Evolutionary conservation across 805 yeast species (phyloP), one percentile per base, ranked within the genome.

Genomic region (Pichia eremophila): DNA sequence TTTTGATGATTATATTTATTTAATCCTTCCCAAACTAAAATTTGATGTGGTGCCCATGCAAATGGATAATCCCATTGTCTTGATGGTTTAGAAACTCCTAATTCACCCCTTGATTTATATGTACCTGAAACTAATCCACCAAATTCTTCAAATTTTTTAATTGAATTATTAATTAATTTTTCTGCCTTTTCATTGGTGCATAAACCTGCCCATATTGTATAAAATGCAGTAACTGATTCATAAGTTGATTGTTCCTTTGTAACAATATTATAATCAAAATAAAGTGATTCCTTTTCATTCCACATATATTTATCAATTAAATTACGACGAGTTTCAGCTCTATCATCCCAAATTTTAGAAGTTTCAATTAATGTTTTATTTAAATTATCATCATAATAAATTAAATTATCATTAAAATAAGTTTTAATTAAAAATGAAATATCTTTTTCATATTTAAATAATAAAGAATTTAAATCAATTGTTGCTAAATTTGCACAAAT

Each of bases 11-110:
- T 93, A 61, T 91, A 93, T 46, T 80, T 75, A 29, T 63, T 57
- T 34, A 91, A 71, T 0, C 97, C 98, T 41, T 76, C 77, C 99
- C 99, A 91, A 1, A 95, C 91, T 46, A 91, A 64, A 17, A 91
- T 86, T 65, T 91, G 99, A 62, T 93, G 98, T 4, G 99, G 98
- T 0, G 98, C 96, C 99, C 99, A 91, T 2, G 98, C 98, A 60
- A 70, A 87, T 2, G 99, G 99, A 64, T 83, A 93, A 64, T 91
- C 99, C 99, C 99, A 91, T 67, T 91, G 99, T 63, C 98, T 73
- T 12, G 83, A 78, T n/a, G 95, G 96, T 57, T 88, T 71, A 40
- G 77, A 72, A 17, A 85, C 65, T 1, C 83, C 78, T 36, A 86
- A 67, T 27, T 73, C 77, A 38, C 96, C 95, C 54, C 95, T 70